Evolutionary conservation across 1,139 yeast species (phyloP).

Genomic region (Trichomonascaceae sp.): DNA sequence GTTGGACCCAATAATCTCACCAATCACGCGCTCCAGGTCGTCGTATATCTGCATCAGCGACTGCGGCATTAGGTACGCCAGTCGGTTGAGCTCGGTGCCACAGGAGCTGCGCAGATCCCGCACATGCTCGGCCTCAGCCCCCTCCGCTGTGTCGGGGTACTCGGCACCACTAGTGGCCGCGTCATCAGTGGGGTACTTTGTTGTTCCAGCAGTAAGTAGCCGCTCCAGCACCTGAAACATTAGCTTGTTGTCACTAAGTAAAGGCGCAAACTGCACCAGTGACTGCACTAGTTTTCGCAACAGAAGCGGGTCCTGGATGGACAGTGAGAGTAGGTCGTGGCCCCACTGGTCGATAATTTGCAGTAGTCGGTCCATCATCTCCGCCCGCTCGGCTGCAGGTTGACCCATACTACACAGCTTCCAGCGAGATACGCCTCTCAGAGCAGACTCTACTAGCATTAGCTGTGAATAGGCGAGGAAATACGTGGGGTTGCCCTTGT

Average conservation of each 20-base stretch:
- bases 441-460: constrained; percentile 75
- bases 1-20: constrained; percentile 51
- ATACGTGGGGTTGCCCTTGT: constrained; percentile 55
- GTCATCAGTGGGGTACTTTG: constrained; percentile 49
- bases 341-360: constrained; percentile 64
- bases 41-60: constrained; percentile 66
- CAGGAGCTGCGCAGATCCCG: constrained; percentile 84
- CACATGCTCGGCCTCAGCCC: constrained; percentile 67
- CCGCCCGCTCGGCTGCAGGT: constrained; percentile 39
- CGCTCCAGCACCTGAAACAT: constrained; percentile 80
- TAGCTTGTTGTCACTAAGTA: constrained; percentile 55
- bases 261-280: constrained; percentile 92
- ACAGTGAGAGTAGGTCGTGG: constrained; percentile 60
- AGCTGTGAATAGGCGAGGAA: constrained; percentile 73
- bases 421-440: constrained; percentile 95
- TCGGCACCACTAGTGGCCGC: constrained; percentile 3
- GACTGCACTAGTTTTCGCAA: constrained; percentile 83
- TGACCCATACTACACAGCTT: constrained; percentile 46
- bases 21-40: constrained; percentile 72
- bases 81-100: constrained; percentile 86
- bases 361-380: constrained; percentile 42
- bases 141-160: constrained; percentile 42
- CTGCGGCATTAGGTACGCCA: constrained; percentile 92
- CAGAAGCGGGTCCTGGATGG: constrained; percentile 65
- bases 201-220: constrained; percentile 78